phyloP scores from a whole-genome alignment of 768 basidiomycete species.

The Leucocoprinus leucothites region DNA sequence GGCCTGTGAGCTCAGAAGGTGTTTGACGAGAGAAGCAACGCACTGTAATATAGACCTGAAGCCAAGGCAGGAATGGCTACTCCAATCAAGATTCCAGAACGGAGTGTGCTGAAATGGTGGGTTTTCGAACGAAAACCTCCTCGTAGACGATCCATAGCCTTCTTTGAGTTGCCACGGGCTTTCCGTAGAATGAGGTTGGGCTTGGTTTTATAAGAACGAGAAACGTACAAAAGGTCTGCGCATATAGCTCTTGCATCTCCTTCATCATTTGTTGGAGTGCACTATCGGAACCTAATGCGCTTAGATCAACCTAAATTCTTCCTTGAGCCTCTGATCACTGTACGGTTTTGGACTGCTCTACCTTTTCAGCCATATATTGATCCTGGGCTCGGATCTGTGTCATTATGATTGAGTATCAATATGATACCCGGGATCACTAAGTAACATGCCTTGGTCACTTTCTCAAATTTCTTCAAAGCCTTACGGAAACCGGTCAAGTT shows the following conservation, averaged over 20 bases:
- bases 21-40: not conserved
- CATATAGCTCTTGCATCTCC: conserved; percentile 76
- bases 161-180: conserved; percentile 75
- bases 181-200: not conserved
- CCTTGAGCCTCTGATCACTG: not conserved
- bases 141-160: conserved; percentile 66
- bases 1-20: conserved; percentile 40
- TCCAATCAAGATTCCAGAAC: conserved; percentile 73
- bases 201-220: not conserved
- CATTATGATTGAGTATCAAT: not conserved
- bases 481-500: conserved; percentile 92
- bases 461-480: conserved; percentile 83
- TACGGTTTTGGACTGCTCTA: conserved; percentile 20
- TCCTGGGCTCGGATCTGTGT: conserved; percentile 65
- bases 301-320: conserved; percentile 53
- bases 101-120: conserved; percentile 70
- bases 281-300: conserved; percentile 65
- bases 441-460: conserved; percentile 56
- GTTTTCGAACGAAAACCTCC: conserved; percentile 46
- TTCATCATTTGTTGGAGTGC: conserved; percentile 64
- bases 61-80: conserved; percentile 66
- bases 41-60: conserved; percentile 62
- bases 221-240: conserved; percentile 68
- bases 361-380: conserved; percentile 80
- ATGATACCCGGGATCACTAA: not conserved